Evolutionary conservation across 441 rosid genomes (phyloP), one percentile per base, ranked within the genome.

Genomic region (Pelargonium myrrhifolium): DNA sequence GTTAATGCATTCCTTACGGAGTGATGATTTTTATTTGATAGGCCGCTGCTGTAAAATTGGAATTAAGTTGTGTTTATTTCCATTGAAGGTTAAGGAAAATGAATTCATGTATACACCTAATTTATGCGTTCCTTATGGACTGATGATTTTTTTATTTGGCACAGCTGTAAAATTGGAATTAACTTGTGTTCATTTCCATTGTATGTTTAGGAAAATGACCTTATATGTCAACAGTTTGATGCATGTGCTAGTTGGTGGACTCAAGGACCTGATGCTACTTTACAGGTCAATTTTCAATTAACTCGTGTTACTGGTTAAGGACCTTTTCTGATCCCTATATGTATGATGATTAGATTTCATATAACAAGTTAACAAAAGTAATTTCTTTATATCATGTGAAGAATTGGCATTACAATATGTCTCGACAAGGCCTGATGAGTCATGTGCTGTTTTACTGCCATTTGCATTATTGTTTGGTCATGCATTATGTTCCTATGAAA

Each of bases 231-330:
- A 76, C 89, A 87, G 72, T 93, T 89, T 84, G 99, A 93, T 84
- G 99, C 85, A 73, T 91, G 97, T 78, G 97, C 99, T 76, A 93
- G 97, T 81, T 93, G 99, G 99, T 93, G 96, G 99, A 93, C 99
- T 69, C 97, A 93, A 82, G 97, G 96, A 71, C 99, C 96, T 66
- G 89, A 89, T 82, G 83, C 93, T 70, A 67, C 86, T 64, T 78
- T 93, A 74, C 99, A 93, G 99, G 99, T 89, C 82, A 80, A 73
- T 68, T 72, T 66, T 60, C 5, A 37, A 1, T 35, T 6, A 60
- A 15, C 15, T 67, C 22, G 73, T 47, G 20, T 68, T 51, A 49
- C 43, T 17, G 51, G 18, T 65, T 37, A 3, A 0, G 37, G 20
- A 39, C 39, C 14, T 18, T 15, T 31, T 21, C 26, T 60, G 37